Conservation (phyloP, 352 stramenopile species). For the Pythium rishiriense region DNA sequence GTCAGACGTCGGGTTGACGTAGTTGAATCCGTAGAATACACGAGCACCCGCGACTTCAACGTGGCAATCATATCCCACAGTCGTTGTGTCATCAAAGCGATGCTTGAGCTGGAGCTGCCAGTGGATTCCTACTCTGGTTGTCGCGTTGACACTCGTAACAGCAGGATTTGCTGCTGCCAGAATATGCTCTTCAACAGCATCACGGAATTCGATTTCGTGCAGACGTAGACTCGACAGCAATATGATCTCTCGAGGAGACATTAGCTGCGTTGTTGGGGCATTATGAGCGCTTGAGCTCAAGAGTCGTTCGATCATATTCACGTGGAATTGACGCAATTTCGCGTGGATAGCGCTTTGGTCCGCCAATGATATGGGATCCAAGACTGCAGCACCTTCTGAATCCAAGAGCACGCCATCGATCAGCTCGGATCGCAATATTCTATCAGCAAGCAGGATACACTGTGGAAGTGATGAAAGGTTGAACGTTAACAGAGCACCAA, state of each 20-base stretch:
- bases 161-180: not conserved
- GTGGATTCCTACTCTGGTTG: conserved; percentile 22
- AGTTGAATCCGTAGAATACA: conserved; percentile 72
- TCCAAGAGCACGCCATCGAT: conserved; percentile 32
- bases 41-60: conserved; percentile 51
- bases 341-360: not conserved
- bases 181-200: conserved; percentile 41
- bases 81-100: conserved; percentile 54
- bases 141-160: not conserved
- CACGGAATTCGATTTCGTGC: conserved; percentile 59
- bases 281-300: not conserved
- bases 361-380: not conserved
- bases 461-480: not conserved
- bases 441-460: conserved; percentile 50
- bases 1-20: conserved; percentile 33
- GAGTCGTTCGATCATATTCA: conserved; percentile 1
- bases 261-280: not conserved
- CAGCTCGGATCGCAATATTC: conserved; percentile 42
- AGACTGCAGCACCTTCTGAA: not conserved
- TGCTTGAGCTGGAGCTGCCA: conserved; percentile 69
- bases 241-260: conserved; percentile 29
- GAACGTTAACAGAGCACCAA: not conserved
- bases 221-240: conserved; percentile 37
- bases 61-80: conserved; percentile 62
- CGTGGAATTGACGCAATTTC: conserved; percentile 19